Base-by-base conservation (phyloP, 164 flowering plant species). In the Liriodendron chinense region DNA sequence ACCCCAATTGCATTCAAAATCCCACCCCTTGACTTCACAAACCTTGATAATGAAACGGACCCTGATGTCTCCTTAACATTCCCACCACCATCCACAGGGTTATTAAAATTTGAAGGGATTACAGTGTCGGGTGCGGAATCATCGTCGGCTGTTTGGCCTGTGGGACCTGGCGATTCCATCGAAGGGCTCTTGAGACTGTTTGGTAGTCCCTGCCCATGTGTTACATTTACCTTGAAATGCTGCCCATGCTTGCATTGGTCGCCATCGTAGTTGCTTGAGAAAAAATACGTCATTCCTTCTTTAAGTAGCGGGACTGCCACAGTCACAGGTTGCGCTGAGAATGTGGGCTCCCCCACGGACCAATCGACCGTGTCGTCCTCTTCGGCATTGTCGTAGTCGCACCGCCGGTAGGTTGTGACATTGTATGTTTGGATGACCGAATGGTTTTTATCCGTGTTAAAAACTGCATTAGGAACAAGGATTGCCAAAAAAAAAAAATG, bases 371-470 rank as follows among this genome's bases (percentile, higher is more conserved):
- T 90, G 76, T 92, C 97, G 48, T 83, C 89, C 1, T 79, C 87
- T n/a, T 77, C 76, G 20, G 91, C 84, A 48, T 88, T 74, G 21
- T 80, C 79, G 64, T 75, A 85, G 74, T 94, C 93, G 24, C 99
- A 96, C 7, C 47, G 77, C 43, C 83, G 88, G 88, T 94, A 96
- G 18, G 92, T 91, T 20, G 93, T 88, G 77, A 83, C 64, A 68
- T 93, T 93, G 85, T 91, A 89, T 1, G 97, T 92, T 76, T 89
- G 96, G 65, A 94, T 79, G 0, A 96, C 89, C 1, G 99, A 86
- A 43, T 96, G 99, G 74, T 96, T 96, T 71, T 43, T 92, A 71
- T 96, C 92, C 0, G 97, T 89, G 84, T 94, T 89, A 86, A 96
- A 96, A 75, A 96, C 98, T 96, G 90, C 90, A 88, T 56, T 14